These are phyloP conservation scores for Mucor saturninus DNA, from an alignment of 371 early-diverging fungal species.

Conservation along the genomic window DNA sequence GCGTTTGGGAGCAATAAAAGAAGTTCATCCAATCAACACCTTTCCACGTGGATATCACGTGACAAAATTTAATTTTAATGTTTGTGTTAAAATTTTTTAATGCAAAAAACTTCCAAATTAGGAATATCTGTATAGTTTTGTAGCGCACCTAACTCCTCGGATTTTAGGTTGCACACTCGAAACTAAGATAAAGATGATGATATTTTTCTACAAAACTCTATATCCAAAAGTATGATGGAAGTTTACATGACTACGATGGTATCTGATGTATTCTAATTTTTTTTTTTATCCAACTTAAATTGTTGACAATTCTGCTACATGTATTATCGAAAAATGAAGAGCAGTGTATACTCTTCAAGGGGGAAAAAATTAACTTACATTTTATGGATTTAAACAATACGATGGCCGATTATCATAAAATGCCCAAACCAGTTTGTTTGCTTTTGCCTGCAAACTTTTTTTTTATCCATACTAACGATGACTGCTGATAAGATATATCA, in stretches of 20 bases:
- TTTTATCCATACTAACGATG: no score
- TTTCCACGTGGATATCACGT: neutral
- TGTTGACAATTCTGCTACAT: no score
- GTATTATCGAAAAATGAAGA: no score
- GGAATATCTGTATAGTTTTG: conserved; percentile 13
- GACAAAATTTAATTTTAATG: neutral
- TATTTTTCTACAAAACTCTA: conserved; percentile 26
- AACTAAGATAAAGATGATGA: conserved; percentile 12
- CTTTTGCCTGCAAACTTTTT: no score
- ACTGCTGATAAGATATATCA: no score
- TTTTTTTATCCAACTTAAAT: no score
- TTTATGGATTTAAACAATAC: no score
- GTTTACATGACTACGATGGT: conserved; percentile 24
- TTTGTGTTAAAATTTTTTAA: neutral
- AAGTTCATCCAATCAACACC: neutral
- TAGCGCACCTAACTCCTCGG: neutral
- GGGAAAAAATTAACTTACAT: no score
- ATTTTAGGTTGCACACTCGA: conserved; percentile 7
- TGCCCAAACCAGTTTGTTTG: no score
- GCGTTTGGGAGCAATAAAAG: no score
- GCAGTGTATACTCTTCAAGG: no score
- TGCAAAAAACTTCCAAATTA: conserved; percentile 8
- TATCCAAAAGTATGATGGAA: conserved; percentile 24
- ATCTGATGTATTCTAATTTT: conserved; percentile 19
- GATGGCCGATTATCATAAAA: no score